A percentile compares a stretch with the other conserved stretches of the same genome.
phyloP scores from a whole-genome alignment of 768 basidiomycete species.

The Pisolithus orientalis region DNA sequence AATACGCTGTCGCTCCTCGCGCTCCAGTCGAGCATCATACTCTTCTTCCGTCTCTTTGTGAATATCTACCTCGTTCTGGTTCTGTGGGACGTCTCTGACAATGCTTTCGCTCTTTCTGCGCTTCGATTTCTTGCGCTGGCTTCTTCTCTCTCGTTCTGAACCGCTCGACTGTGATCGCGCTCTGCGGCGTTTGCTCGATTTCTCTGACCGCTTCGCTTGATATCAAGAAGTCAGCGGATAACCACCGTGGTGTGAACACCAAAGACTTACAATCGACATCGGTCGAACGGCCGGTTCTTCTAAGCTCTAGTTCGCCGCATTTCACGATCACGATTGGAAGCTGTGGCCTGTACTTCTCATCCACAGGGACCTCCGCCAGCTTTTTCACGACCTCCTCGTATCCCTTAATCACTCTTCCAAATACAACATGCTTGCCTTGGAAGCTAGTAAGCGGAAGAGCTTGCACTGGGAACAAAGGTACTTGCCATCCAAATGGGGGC shows the following conservation, averaged over 20 bases:
- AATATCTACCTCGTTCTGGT: constrained; percentile 3
- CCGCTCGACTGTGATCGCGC: constrained; percentile 23
- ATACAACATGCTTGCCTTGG: constrained; percentile 55
- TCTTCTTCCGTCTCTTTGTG: constrained; percentile 62
- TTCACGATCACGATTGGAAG: constrained; percentile 62
- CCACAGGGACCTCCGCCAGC: constrained; percentile 60
- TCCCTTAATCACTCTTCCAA: constrained; percentile 53
- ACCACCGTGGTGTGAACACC: background rate
- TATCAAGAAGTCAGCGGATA: background rate
- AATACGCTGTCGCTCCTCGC: constrained; percentile 57
- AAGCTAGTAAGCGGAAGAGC: background rate
- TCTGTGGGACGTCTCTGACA: constrained; percentile 1
- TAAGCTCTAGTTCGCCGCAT: constrained; percentile 82
- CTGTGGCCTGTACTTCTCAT: constrained; percentile 69
- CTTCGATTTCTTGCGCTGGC: constrained; percentile 24
- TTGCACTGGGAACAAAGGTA: background rate
- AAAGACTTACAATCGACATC: constrained; percentile 9
- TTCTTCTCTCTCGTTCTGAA: constrained; percentile 15
- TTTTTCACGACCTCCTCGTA: constrained; percentile 52
- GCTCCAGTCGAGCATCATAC: constrained; percentile 62
- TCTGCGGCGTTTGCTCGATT: constrained; percentile 16
- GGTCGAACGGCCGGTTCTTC: constrained; percentile 20
- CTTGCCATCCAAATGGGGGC: constrained; percentile 69
- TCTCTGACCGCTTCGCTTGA: constrained; percentile 7
- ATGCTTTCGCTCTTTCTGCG: constrained; percentile 6